Evolutionary conservation across 2,329 filamentous ascomycete species (phyloP).

Genomic region (Botrytis pseudocinerea): DNA sequence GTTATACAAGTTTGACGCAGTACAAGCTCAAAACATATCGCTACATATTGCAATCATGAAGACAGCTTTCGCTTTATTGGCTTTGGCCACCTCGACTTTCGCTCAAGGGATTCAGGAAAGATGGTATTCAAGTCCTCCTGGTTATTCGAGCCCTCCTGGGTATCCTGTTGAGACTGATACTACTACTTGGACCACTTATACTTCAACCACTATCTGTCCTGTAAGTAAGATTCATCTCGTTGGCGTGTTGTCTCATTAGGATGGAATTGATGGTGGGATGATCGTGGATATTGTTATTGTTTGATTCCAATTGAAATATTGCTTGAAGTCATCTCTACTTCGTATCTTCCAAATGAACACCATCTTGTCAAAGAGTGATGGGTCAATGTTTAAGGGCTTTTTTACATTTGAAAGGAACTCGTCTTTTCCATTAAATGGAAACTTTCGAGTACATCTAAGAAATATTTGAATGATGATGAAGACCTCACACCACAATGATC

Average conservation of each 20-base stretch:
- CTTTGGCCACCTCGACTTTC: constrained; percentile 22
- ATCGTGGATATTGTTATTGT: neutral
- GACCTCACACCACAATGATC: neutral
- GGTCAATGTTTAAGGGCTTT: neutral
- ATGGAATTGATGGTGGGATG: neutral
- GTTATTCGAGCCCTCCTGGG: constrained; percentile 2
- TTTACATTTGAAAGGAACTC: neutral
- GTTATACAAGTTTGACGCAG: constrained; percentile 8
- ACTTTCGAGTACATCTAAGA: no score
- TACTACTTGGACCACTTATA: constrained; percentile 17
- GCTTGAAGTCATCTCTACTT: neutral
- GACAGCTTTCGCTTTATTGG: constrained; percentile 18
- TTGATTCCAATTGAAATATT: neutral
- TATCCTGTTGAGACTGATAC: constrained; percentile 17
- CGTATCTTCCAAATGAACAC: neutral
- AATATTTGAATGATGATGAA: neutral
- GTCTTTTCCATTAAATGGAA: neutral
- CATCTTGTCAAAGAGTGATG: neutral
- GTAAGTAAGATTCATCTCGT: neutral
- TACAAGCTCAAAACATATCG: neutral
- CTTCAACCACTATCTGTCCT: constrained; percentile 23
- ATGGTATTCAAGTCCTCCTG: constrained; percentile 21
- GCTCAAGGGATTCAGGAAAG: constrained; percentile 21
- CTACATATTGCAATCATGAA: constrained; percentile 20
- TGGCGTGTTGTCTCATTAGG: neutral